These are phyloP conservation scores for Yamadazyma nakazawae DNA, from an alignment of 805 yeast species.

Conservation along the genomic window DNA sequence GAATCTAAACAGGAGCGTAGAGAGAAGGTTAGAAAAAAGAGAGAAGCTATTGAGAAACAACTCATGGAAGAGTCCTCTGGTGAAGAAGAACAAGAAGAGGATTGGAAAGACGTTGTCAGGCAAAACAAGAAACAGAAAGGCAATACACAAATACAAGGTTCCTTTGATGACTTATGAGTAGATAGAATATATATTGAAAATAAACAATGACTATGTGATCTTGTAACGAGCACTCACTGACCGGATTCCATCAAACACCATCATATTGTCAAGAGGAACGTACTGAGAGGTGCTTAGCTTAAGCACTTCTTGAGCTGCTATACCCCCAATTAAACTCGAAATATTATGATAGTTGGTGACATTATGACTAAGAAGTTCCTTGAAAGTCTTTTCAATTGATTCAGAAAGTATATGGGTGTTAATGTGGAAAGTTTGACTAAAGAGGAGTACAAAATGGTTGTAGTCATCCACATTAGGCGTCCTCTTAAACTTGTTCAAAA, in stretches of 20 bases:
- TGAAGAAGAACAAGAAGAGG: slow-evolving; percentile 52
- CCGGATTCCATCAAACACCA: slow-evolving; percentile 69
- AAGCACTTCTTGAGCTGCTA: slow-evolving; percentile 79
- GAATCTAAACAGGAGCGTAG: slow-evolving; percentile 62
- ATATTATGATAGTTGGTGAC: slow-evolving; percentile 53
- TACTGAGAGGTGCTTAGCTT: slow-evolving; percentile 79
- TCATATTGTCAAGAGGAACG: slow-evolving; percentile 67
- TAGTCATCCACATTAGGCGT: slow-evolving; percentile 22
- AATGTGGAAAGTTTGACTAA: slow-evolving; percentile 16
- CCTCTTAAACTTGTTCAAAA: slow-evolving; percentile 13
- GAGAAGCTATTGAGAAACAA: slow-evolving; percentile 63
- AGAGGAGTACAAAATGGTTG: slow-evolving; percentile 18
- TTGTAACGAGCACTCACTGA: slow-evolving; percentile 47
- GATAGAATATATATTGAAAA: neutral
- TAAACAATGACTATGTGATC: slow-evolving; percentile 8
- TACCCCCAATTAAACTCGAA: slow-evolving; percentile 75
- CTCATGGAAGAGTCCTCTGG: slow-evolving; percentile 43
- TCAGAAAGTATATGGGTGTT: slow-evolving; percentile 15
- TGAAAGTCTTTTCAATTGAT: slow-evolving; percentile 17
- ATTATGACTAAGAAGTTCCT: slow-evolving; percentile 36
- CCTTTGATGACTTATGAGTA: slow-evolving; percentile 47
- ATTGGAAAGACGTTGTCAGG: slow-evolving; percentile 85
- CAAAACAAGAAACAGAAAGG: slow-evolving; percentile 59
- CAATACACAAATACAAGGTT: slow-evolving; percentile 44
- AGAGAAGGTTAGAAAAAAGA: slow-evolving; percentile 61